Percentiles rank a stretch among this genome's conserved stretches.
phyloP scores from a whole-genome alignment of 2,329 filamentous ascomycete genomes.

The Hypoxylon sp. region DNA sequence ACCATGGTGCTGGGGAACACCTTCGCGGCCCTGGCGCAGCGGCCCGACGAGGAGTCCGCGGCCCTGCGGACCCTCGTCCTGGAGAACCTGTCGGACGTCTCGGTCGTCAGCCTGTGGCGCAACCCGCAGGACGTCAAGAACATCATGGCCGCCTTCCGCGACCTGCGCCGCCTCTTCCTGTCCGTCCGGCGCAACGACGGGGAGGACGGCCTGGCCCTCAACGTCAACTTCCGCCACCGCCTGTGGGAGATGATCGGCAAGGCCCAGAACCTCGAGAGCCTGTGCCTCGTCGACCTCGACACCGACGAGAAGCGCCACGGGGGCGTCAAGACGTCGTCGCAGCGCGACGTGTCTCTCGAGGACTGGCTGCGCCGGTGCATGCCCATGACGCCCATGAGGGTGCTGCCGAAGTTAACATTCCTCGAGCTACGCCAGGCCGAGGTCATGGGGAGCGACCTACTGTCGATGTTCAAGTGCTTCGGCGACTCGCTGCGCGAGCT shows the following conservation, averaged over 20 bases:
- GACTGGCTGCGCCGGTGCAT: slow-evolving; percentile 57
- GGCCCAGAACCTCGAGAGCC: slow-evolving; percentile 57
- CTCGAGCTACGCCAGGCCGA: slow-evolving; percentile 60
- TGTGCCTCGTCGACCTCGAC: slow-evolving; percentile 62
- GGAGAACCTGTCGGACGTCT: slow-evolving; percentile 63
- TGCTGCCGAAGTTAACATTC: slow-evolving; percentile 54
- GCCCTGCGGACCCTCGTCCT: slow-evolving; percentile 60
- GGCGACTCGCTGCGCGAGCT: slow-evolving; percentile 57
- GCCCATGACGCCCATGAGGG: slow-evolving; percentile 52
- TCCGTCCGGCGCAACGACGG: slow-evolving; percentile 60
- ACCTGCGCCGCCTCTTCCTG: slow-evolving; percentile 60
- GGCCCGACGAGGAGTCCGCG: slow-evolving; percentile 59
- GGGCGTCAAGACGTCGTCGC: slow-evolving; percentile 54
- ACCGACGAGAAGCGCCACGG: slow-evolving; percentile 52
- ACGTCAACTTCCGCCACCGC: slow-evolving; percentile 57
- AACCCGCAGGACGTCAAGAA: slow-evolving; percentile 65
- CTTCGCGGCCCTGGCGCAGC: slow-evolving; percentile 60
- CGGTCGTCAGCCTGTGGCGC: slow-evolving; percentile 61
- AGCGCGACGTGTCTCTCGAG: slow-evolving; percentile 52
- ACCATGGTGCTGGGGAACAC: slow-evolving; percentile 66
- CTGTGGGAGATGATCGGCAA: slow-evolving; percentile 64
- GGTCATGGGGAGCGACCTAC: slow-evolving; percentile 53
- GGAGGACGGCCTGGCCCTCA: slow-evolving; percentile 46
- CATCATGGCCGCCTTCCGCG: slow-evolving; percentile 57
- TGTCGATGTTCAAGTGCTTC: slow-evolving; percentile 52